Evolutionary conservation across 495 filamentous ascomycete species (phyloP), one percentile per base, ranked within the genome.

Genomic region (Immersiella caudata): DNA sequence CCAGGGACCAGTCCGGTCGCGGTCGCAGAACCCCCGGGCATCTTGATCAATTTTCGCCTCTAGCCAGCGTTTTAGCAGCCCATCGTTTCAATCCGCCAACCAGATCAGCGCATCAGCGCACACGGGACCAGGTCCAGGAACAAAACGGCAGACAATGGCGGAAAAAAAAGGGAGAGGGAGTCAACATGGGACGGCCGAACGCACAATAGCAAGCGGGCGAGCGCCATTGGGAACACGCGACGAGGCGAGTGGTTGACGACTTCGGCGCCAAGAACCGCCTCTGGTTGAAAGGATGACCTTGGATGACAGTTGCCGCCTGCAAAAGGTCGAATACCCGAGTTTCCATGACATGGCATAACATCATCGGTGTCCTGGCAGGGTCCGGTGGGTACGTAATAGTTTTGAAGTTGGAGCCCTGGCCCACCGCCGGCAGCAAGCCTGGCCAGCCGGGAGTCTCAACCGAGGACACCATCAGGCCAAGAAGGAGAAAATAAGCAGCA

Each of bases 341-440:
- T 78, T 75, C 64, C 69, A 75, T 78, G 74, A 76, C 76, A 78
- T 63, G 62, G 58, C 70, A 71, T 74, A 75, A 78, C 73, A 74
- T 72, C 71, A 70, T 71, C 70, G 66, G 62, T 66, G 61, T 27
- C 60, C 46, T 62, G 56, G 58, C 40, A 57, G 67, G 66, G 46
- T 65, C 36, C 59, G 26, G n/a, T 25, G 40, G 49, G 55, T 75
- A 77, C 75, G 75, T 77, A 76, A 76, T 76, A 68, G 69, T 66
- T n/a, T 76, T 71, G 59, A 24, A 50, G 16, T 21, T 20, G 6
- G 51, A 61, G 59, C 24, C 67, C 20, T 64, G 57, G 63, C 63
- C 60, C 70, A 66, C 67, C 71, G 68, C 50, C 63, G 57, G 58
- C 67, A 62, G 29, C 18, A 26, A 24, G 18, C 46, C 35, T 56